Base-by-base conservation (phyloP, 228 moss, liverwort and hornwort genomes). In the Sphagnum fallax region DNA sequence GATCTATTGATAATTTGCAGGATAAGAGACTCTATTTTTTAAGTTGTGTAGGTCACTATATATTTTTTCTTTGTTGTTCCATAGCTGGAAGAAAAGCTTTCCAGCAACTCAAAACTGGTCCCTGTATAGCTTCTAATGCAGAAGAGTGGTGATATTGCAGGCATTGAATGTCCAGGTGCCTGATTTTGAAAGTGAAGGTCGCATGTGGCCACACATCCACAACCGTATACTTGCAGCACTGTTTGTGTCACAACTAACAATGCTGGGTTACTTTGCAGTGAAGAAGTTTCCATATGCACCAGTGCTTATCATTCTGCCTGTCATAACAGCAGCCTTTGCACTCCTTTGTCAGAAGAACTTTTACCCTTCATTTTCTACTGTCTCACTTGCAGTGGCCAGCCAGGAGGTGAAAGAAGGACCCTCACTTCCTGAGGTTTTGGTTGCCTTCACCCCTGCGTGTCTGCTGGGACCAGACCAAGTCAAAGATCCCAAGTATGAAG, bases 151-250 rank as follows among this genome's bases (percentile, higher is more conserved):
- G 63, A n/a, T 64, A 0, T 64, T 69, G 76, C 87, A 92, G 92
- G 92, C 88, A 16, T 65, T 90, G 71, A 90, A 89, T 6, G 67
- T 92, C 5, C 69, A 87, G 53, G 84, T 92, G 0, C 88, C 90
- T n/a, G 78, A 81, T 0, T 92, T 79, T 72, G 92, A 92, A 71
- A 92, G 92, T 68, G 80, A 83, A 62, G 92, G 92, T 48, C 83
- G 92, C 16, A 85, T 92, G 85, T 92, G 90, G 92, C 92, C 92
- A n/a, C 92, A 90, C 11, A 92, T 92, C 6, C 86, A 92, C 80
- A 88, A 76, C 72, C 88, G 90, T 15, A 78, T 88, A n/a, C 81
- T 92, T 61, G 84, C 65, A 10, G 83, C 87, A 0, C 65, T 92
- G 61, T 47, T 82, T 0, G 90, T 92, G 4, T 75, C 90, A 4